A percentile compares a stretch with the other conserved stretches of the same genome.
phyloP scores from a whole-genome alignment of 192 early-diverging fungal species.

The Backusella psychrophila region DNA sequence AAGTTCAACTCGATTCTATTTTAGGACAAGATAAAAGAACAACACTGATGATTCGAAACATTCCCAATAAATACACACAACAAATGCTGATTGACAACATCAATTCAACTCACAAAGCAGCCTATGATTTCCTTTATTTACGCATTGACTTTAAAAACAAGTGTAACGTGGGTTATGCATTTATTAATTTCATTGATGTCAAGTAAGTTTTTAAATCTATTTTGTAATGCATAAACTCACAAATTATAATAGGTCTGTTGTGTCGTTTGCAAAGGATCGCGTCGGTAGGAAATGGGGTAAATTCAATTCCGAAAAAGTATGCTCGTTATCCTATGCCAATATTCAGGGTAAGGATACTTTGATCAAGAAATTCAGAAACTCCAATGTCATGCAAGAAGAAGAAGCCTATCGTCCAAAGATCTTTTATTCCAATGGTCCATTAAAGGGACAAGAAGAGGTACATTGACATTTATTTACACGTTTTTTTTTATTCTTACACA shows the following conservation, averaged over 20 bases:
- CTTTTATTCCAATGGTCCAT: slow-evolving; percentile 61
- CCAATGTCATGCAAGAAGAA: slow-evolving; percentile 75
- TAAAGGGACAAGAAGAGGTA: slow-evolving; percentile 50
- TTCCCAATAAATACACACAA: slow-evolving; percentile 85
- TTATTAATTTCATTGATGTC: slow-evolving; percentile 70
- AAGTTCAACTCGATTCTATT: neutral
- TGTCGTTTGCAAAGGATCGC: slow-evolving; percentile 61
- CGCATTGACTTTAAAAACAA: slow-evolving; percentile 88
- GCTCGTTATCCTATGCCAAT: slow-evolving; percentile 74
- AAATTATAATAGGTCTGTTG: slow-evolving; percentile 39
- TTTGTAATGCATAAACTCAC: too few relatives aligned
- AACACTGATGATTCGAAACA: slow-evolving; percentile 86
- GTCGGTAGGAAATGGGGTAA: slow-evolving; percentile 74
- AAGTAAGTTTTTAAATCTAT: neutral
- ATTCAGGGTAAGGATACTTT: slow-evolving; percentile 71
- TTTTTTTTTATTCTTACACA: neutral
- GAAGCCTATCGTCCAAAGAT: slow-evolving; percentile 74
- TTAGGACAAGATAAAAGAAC: slow-evolving; percentile 63
- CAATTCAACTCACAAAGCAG: slow-evolving; percentile 64
- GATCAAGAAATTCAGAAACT: slow-evolving; percentile 80
- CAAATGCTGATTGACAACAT: slow-evolving; percentile 74
- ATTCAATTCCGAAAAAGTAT: slow-evolving; percentile 81
- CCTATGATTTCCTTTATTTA: slow-evolving; percentile 80
- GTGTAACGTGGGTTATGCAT: slow-evolving; percentile 85
- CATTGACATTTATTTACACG: neutral